A percentile compares a stretch with the other conserved stretches of the same genome.
Conservation (phyloP, 2,329 filamentous ascomycete genomes). For the Teratosphaeria epicoccoides region DNA sequence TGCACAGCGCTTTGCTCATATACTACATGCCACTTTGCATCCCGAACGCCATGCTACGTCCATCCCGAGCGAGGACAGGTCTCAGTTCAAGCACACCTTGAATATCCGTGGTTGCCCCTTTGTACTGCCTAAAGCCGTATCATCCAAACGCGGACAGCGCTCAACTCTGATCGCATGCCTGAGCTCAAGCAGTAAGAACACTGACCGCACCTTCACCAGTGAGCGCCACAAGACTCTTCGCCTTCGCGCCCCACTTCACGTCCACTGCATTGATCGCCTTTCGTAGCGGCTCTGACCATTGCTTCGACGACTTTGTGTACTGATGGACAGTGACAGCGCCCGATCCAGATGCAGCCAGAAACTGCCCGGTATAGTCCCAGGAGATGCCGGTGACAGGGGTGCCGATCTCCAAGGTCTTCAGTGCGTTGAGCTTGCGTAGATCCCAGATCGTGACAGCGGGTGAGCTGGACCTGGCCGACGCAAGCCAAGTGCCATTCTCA, state of each 20-base stretch:
- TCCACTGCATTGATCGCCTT: conserved; percentile 63
- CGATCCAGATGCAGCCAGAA: conserved; percentile 69
- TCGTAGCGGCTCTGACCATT: conserved; percentile 77
- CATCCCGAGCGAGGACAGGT: not conserved
- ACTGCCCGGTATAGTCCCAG: conserved; percentile 96
- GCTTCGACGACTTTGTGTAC: conserved; percentile 76
- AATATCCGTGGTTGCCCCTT: too few species aligned
- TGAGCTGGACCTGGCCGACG: conserved; percentile 66
- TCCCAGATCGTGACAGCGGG: conserved; percentile 80
- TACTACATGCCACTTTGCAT: not conserved
- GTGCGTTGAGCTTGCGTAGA: conserved; percentile 70
- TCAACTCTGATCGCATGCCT: not conserved
- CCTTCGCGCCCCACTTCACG: conserved; percentile 67
- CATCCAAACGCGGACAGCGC: not conserved
- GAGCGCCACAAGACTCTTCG: conserved; percentile 63
- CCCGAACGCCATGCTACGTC: not conserved
- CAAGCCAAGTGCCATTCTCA: conserved; percentile 95
- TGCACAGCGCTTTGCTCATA: not conserved
- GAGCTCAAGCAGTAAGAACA: conserved; percentile 41
- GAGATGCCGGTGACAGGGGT: conserved; percentile 62
- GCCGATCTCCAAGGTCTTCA: conserved; percentile 79
- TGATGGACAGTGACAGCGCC: conserved; percentile 79
- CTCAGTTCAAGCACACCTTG: not conserved
- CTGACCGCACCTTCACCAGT: conserved; percentile 66
- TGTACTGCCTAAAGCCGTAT: not conserved